Conservation (phyloP, 306 rosid species). For the Elaeagnus macrophylla region DNA sequence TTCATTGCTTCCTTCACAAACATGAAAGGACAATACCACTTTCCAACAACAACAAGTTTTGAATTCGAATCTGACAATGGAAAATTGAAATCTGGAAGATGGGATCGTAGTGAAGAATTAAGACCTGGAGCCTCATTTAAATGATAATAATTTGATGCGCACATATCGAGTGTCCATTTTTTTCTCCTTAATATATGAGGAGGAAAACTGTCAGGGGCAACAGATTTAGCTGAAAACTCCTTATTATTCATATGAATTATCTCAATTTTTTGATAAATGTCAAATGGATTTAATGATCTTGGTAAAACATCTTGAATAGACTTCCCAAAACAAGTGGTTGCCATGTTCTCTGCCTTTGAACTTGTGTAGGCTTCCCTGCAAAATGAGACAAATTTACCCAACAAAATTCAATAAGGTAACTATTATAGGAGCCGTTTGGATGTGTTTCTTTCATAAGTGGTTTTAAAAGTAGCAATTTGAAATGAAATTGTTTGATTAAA, state of each 20-base stretch:
- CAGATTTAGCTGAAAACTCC: constrained; percentile 26
- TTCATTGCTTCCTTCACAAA: constrained; percentile 27
- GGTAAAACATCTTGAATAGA: constrained; percentile 13
- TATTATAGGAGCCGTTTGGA: too few relatives aligned
- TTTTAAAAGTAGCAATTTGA: too few relatives aligned
- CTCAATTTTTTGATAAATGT: constrained; percentile 19
- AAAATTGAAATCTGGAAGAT: constrained; percentile 23
- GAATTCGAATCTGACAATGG: constrained; percentile 3
- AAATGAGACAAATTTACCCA: too few relatives aligned
- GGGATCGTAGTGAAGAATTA: constrained; percentile 18
- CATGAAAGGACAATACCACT: constrained; percentile 39
- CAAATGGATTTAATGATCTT: constrained; percentile 22
- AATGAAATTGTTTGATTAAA: too few relatives aligned
- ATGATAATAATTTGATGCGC: constrained; percentile 9
- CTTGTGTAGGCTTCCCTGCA: constrained; percentile 28
- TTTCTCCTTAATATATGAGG: constrained; percentile 23
- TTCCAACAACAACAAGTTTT: constrained; percentile 27
- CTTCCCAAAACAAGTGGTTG: constrained; percentile 12
- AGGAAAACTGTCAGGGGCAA: constrained; percentile 32
- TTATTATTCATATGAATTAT: constrained; percentile 10
- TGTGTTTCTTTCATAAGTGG: too few relatives aligned
- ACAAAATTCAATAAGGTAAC: too few relatives aligned
- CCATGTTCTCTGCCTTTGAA: constrained; percentile 21
- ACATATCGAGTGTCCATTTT: constrained; percentile 19
- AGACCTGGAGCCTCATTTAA: constrained; percentile 29